Evolutionary conservation across 768 basidiomycete species (phyloP).

Genomic region (Tylopilus rubrobrunneus): DNA sequence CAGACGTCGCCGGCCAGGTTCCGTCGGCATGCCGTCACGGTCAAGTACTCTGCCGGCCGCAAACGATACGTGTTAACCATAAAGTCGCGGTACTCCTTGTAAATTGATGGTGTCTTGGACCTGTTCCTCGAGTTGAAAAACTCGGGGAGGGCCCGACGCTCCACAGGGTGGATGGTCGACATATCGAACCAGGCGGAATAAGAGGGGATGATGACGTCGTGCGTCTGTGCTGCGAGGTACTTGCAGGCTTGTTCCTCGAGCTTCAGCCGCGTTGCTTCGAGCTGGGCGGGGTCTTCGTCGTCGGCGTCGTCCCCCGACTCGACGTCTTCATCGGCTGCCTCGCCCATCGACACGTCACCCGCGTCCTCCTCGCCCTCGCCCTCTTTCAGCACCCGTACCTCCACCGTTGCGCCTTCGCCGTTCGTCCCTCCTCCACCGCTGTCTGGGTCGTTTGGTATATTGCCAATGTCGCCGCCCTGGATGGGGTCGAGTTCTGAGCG

Average conservation of each 20-base stretch:
- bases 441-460: slow-evolving; percentile 48
- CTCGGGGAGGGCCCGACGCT: slow-evolving; percentile 89
- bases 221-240: slow-evolving; percentile 95
- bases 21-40: slow-evolving; percentile 92
- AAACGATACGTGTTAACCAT: slow-evolving; percentile 99
- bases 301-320: slow-evolving; percentile 81
- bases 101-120: slow-evolving; percentile 93
- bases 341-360: slow-evolving; percentile 79
- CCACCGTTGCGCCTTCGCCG: slow-evolving; percentile 25
- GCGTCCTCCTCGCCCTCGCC: slow-evolving; percentile 65
- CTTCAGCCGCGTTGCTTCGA: slow-evolving; percentile 73
- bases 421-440: slow-evolving; percentile 12
- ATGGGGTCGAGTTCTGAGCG: slow-evolving; percentile 86
- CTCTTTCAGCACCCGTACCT: slow-evolving; percentile 40
- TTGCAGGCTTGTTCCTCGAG: slow-evolving; percentile 87
- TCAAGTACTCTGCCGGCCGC: slow-evolving; percentile 91
- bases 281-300: slow-evolving; percentile 80
- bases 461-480: slow-evolving; percentile 72
- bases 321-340: slow-evolving; percentile 69
- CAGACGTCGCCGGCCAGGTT: slow-evolving; percentile 98
- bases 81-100: slow-evolving; percentile 99
- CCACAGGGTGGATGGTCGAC: slow-evolving; percentile 88
- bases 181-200: slow-evolving; percentile 99
- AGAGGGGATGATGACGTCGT: slow-evolving; percentile 94
- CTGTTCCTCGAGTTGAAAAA: slow-evolving; percentile 97